phyloP scores from a whole-genome alignment of 1,284 basidiomycete species.

The Ganoderma resinaceum region DNA sequence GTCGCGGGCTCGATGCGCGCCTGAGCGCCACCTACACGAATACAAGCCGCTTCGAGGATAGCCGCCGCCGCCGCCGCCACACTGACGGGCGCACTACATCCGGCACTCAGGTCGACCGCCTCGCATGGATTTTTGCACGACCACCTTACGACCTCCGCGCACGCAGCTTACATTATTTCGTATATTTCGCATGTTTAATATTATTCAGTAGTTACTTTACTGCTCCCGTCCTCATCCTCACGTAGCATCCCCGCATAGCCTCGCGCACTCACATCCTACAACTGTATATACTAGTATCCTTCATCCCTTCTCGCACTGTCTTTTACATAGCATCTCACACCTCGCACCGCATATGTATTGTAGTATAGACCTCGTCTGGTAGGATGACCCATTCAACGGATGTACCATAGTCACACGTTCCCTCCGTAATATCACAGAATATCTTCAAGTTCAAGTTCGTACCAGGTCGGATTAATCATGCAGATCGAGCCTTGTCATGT shows the following conservation, averaged over 20 bases:
- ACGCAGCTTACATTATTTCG: not conserved
- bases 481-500: too few relatives aligned
- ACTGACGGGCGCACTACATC: not conserved
- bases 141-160: not conserved
- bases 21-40: not conserved
- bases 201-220: not conserved
- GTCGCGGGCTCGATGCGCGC: not conserved
- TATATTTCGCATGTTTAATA: not conserved
- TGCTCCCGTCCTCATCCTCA: not conserved
- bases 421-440: not conserved
- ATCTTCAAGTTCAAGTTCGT: too few relatives aligned
- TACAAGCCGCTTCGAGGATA: not conserved
- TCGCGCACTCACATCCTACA: not conserved
- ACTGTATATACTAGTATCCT: too few relatives aligned
- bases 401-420: not conserved
- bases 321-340: not conserved
- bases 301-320: not conserved
- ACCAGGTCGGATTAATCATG: too few relatives aligned
- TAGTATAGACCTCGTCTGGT: not conserved
- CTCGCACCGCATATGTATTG: not conserved
- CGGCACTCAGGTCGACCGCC: not conserved
- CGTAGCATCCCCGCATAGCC: not conserved
- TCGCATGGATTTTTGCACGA: not conserved
- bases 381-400: not conserved
- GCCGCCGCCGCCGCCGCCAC: not conserved